Evolutionary conservation across 2,329 filamentous ascomycete genomes (phyloP).

Genomic region (Epichloe aotearoae): DNA sequence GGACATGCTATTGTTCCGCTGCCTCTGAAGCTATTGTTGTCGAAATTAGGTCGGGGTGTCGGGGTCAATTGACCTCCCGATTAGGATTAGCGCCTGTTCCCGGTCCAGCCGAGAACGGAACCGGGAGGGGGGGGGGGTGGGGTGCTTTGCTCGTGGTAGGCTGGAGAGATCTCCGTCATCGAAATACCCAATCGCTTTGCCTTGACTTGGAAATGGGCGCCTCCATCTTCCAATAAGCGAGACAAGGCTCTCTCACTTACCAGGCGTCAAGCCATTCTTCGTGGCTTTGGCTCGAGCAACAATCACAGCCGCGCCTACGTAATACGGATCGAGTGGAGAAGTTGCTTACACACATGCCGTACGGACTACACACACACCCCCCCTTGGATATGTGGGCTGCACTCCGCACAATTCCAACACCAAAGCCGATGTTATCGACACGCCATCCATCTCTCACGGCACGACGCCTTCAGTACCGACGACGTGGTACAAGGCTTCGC

Average conservation of each 20-base stretch:
- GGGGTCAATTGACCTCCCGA: conserved; percentile 13
- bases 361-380: not conserved
- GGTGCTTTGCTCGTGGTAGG: not conserved
- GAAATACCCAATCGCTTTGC: not conserved
- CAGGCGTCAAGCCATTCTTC: too few species aligned
- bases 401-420: not conserved
- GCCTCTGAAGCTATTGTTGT: conserved; percentile 19
- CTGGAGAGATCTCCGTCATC: not conserved
- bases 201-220: not conserved
- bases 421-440: not conserved
- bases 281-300: not conserved
- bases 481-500: conserved; percentile 2
- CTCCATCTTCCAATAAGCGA: too few species aligned
- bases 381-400: not conserved
- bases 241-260: not conserved
- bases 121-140: too few species aligned
- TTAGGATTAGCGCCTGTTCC: conserved; percentile 17
- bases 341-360: not conserved
- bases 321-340: not conserved
- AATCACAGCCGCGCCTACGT: not conserved
- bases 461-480: not conserved
- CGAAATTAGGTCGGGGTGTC: conserved; percentile 10
- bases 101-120: conserved; percentile 10
- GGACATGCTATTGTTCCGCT: conserved; percentile 16
- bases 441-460: not conserved